Conservation (phyloP, 2,329 filamentous ascomycete species). For the Canariomyces notabilis region DNA sequence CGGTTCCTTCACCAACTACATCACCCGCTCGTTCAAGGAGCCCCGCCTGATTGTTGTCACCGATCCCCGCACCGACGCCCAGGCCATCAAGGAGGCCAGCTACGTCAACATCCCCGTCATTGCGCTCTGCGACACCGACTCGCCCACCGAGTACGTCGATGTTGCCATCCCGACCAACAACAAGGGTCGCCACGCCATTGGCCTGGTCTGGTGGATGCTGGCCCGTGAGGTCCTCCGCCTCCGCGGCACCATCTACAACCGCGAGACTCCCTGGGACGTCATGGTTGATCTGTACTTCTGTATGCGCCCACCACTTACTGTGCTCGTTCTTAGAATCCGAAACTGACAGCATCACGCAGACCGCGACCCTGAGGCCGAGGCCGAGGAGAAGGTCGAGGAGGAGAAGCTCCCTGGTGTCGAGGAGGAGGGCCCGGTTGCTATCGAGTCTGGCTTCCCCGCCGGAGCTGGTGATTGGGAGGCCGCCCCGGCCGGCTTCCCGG, state of each 20-base stretch:
- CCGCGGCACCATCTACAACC: conserved; percentile 90
- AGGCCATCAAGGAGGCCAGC: conserved; percentile 99
- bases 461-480: conserved; percentile 77
- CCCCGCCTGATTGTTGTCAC: conserved; percentile 99
- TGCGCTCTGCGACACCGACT: conserved; percentile 98
- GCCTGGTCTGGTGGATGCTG: conserved; percentile 98
- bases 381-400: conserved; percentile 93
- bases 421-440: conserved; percentile 72
- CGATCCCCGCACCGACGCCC: conserved; percentile 98
- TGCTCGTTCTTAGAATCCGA: conserved; percentile 6
- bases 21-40: conserved; percentile 99
- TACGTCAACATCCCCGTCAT: conserved; percentile 99
- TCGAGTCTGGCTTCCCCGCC: conserved; percentile 69
- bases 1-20: conserved; percentile 99
- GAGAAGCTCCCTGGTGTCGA: conserved; percentile 86
- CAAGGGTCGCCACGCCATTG: conserved; percentile 99
- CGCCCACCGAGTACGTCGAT: conserved; percentile 98
- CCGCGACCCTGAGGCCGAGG: conserved; percentile 98
- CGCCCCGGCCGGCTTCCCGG: conserved; percentile 64
- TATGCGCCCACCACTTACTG: conserved; percentile 38
- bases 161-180: conserved; percentile 99
- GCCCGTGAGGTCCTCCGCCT: conserved; percentile 99
- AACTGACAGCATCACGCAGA: conserved; percentile 44
- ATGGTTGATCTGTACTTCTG: conserved; percentile 99
- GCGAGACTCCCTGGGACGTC: conserved; percentile 97